These are phyloP conservation scores for Neofusicoccum sp. DNA, from an alignment of 2,329 filamentous ascomycete genomes.

Conservation along the genomic window DNA sequence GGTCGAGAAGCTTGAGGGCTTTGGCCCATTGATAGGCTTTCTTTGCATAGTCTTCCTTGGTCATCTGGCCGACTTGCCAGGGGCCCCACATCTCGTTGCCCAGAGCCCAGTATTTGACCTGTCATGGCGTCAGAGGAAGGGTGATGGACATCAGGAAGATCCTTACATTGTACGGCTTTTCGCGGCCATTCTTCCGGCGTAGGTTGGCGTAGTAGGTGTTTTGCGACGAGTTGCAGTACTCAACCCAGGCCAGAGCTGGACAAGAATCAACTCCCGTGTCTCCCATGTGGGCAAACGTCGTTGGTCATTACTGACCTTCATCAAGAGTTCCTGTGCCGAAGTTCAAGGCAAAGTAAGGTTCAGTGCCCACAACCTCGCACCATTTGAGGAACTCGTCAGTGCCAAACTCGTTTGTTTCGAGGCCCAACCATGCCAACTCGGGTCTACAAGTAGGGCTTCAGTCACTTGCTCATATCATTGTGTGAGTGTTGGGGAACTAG, in stretches of 20 bases:
- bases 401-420: constrained; percentile 75
- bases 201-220: constrained; percentile 82
- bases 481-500: no score
- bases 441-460: constrained; percentile 45
- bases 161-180: constrained; percentile 68
- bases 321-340: constrained; percentile 68
- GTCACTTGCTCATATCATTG: background rate
- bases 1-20: constrained; percentile 69
- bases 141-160: background rate
- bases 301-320: constrained; percentile 20
- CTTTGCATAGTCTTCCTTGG: constrained; percentile 67
- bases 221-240: constrained; percentile 79
- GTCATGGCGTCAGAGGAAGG: background rate
- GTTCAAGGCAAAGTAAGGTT: constrained; percentile 78
- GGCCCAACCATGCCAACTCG: constrained; percentile 76
- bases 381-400: constrained; percentile 85
- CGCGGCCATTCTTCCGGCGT: constrained; percentile 69
- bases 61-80: constrained; percentile 67
- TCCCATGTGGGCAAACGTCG: constrained; percentile 29
- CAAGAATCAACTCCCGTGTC: constrained; percentile 49
- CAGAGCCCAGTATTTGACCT: constrained; percentile 79
- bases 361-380: constrained; percentile 69
- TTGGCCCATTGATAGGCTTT: constrained; percentile 71
- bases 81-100: constrained; percentile 72
- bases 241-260: constrained; percentile 69